These are phyloP conservation scores for Auricularia sp. DNA, from an alignment of 768 basidiomycete genomes.

Conservation along the genomic window DNA sequence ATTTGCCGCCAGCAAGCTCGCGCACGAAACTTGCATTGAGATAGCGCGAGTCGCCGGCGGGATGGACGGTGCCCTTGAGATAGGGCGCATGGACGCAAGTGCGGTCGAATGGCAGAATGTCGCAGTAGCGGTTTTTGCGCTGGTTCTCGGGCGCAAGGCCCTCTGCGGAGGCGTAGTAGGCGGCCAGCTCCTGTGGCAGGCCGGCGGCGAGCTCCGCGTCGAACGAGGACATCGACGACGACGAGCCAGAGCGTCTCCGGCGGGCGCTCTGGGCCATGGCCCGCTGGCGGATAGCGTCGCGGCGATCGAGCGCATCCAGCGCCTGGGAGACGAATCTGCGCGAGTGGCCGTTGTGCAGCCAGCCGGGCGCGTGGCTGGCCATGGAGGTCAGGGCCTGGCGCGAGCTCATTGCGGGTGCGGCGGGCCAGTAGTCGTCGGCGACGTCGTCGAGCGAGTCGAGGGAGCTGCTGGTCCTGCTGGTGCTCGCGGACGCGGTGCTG, in stretches of 20 bases:
- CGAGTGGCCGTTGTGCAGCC: constrained; percentile 1
- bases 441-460: neutral
- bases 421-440: neutral
- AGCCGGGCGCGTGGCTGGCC: neutral
- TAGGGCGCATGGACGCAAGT: constrained; percentile 53
- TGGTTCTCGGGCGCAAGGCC: constrained; percentile 36
- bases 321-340: constrained; percentile 13
- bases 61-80: neutral
- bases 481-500: neutral
- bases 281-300: constrained; percentile 26
- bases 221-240: constrained; percentile 13
- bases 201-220: constrained; percentile 10
- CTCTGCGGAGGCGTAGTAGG: constrained; percentile 48
- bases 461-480: neutral
- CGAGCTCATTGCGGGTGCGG: neutral
- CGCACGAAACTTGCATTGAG: constrained; percentile 82
- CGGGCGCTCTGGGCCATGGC: neutral
- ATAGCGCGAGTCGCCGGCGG: constrained; percentile 37
- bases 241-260: constrained; percentile 18
- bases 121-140: constrained; percentile 54
- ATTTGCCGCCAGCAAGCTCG: constrained; percentile 58
- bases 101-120: constrained; percentile 73
- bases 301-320: constrained; percentile 26
- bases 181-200: constrained; percentile 14
- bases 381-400: neutral